Conservation (phyloP, 345 rosid species). For the Eucalyptus sp. region DNA sequence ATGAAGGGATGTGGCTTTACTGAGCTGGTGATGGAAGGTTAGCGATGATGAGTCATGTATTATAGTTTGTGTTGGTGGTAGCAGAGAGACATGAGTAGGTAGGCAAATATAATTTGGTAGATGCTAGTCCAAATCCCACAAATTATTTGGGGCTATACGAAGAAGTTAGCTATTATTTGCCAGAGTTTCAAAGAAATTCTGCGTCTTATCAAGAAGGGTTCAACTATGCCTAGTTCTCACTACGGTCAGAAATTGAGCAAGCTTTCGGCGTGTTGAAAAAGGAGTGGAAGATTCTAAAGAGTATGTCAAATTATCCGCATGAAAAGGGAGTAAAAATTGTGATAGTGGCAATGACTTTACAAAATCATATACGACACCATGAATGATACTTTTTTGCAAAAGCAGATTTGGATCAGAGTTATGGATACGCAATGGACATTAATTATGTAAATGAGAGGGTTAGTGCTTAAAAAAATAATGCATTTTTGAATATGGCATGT, state of each 20-base stretch:
- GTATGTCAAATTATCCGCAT: neutral
- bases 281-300: neutral
- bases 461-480: neutral
- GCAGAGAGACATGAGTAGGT: neutral
- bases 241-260: rapidly evolving
- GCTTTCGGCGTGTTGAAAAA: rapidly evolving
- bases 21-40: neutral
- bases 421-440: neutral
- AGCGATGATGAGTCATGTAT: neutral
- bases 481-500: neutral
- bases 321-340: neutral
- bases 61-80: neutral
- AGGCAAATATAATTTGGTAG: neutral
- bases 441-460: neutral
- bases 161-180: neutral
- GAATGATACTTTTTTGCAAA: neutral
- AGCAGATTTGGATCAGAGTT: neutral
- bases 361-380: neutral
- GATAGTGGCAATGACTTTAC: neutral
- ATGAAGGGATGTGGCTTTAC: neutral
- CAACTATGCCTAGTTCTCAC: neutral
- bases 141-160: neutral
- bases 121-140: neutral
- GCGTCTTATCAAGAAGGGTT: neutral
- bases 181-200: too few relatives aligned